A percentile compares a stretch with the other conserved stretches of the same genome.
These are phyloP conservation scores for Penicillium dipodomyicola DNA, from an alignment of 495 filamentous ascomycete species.

Conservation along the genomic window DNA sequence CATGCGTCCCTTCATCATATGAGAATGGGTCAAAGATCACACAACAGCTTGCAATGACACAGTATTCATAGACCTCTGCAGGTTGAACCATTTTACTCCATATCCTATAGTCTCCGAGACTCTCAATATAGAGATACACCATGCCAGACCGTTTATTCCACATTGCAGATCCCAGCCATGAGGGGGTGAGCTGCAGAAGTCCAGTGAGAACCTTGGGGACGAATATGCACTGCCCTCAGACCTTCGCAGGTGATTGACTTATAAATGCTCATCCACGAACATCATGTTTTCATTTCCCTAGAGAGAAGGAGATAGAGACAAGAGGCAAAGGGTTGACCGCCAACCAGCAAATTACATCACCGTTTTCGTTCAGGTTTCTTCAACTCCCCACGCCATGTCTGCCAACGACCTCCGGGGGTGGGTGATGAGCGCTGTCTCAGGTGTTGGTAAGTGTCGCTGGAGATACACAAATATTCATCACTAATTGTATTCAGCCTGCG, in stretches of 20 bases:
- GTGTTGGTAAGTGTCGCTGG: conserved; percentile 57
- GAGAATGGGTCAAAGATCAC: neutral
- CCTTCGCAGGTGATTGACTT: neutral
- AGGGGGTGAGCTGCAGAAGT: neutral
- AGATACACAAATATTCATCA: neutral
- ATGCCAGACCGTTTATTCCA: neutral
- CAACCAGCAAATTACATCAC: conserved; percentile 23
- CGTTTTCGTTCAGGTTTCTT: conserved; percentile 9
- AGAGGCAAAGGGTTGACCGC: conserved; percentile 17
- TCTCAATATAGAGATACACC: neutral
- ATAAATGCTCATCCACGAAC: neutral
- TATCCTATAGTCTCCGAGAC: neutral
- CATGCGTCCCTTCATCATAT: neutral
- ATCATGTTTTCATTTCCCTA: neutral
- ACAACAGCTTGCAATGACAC: neutral
- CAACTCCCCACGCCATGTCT: conserved; percentile 35
- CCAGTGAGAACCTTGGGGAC: conserved; percentile 22
- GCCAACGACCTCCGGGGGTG: conserved; percentile 87
- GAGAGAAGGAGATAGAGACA: too few relatives aligned
- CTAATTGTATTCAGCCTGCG: conserved; percentile 57
- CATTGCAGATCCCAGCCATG: neutral
- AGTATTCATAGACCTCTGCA: neutral
- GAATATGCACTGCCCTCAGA: conserved; percentile 5
- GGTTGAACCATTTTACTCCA: neutral
- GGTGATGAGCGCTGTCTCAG: conserved; percentile 86